Conservation (phyloP, 2,329 filamentous ascomycete species). For the Neofusicoccum cordaticola region DNA sequence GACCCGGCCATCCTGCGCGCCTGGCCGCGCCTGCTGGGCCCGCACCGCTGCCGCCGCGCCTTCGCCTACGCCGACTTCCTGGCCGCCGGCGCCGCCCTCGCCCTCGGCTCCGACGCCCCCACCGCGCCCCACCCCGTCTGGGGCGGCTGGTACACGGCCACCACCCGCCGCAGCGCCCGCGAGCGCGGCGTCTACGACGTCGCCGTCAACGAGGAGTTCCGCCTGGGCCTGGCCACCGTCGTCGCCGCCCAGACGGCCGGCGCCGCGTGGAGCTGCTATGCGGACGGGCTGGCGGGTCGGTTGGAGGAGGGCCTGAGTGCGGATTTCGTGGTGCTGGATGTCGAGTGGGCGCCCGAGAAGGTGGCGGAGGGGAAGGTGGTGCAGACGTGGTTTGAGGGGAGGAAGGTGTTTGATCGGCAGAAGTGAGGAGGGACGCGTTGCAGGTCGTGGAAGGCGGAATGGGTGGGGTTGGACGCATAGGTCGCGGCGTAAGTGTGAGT, state of each 20-base stretch:
- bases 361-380: conserved; percentile 47
- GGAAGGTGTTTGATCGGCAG: conserved; percentile 34
- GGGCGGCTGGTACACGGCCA: conserved; percentile 58
- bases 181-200: conserved; percentile 41
- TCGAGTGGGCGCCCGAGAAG: conserved; percentile 48
- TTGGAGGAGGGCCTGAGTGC: conserved; percentile 54
- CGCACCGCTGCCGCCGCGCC: conserved; percentile 53
- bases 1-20: conserved; percentile 65
- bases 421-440: background rate
- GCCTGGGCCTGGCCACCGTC: conserved; percentile 53
- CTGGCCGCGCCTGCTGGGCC: conserved; percentile 59
- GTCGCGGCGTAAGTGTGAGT: too few species aligned
- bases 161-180: conserved; percentile 55
- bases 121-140: conserved; percentile 57
- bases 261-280: conserved; percentile 58
- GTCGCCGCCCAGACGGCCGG: conserved; percentile 55
- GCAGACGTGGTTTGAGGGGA: conserved; percentile 56
- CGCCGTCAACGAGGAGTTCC: conserved; percentile 54
- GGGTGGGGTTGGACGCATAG: too few species aligned
- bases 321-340: conserved; percentile 57
- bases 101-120: conserved; percentile 59
- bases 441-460: too few species aligned
- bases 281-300: conserved; percentile 54
- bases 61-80: conserved; percentile 64
- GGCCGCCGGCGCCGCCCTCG: conserved; percentile 53